Evolutionary conservation across 345 rosid species (phyloP), one percentile per base, ranked within the genome.

Genomic region (Linum trigynum): DNA sequence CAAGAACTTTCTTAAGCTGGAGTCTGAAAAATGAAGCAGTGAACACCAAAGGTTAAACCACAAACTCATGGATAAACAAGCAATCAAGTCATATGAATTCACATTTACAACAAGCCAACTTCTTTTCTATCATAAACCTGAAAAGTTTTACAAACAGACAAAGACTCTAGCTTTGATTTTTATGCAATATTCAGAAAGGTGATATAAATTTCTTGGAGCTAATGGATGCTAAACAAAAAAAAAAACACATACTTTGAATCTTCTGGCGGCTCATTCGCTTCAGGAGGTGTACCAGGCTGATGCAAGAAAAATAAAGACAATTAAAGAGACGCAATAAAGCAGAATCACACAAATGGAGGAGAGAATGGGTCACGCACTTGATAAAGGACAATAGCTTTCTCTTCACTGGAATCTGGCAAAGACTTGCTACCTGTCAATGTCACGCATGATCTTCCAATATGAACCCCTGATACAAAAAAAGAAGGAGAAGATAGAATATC

Each of bases 381-480:
- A 76, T 85, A 94, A 69, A 94, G 85, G 69, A 90, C 91, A 68
- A 94, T 85, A 66, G 99, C 97, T 81, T 85, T 94, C 79, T 90
- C 94, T 68, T 88, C 95, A 10, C 56, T 78, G 59, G 78, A 63
- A 60, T 83, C 83, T 65, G 69, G 67, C 45, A 76, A 59, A 61
- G 80, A 70, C 73, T 71, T 80, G 66, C 69, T 72, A 50, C 88
- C 95, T 90, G 86, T 70, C 61, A 66, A 5, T 10, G 36, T 55
- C 32, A 10, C 4, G 3, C 9, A 57, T 2, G 39, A 35, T 59
- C 5, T 59, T 23, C 38, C 32, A 59, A 59, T 63, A 62, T 55
- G 67, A 70, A 66, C 5, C 62, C 55, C 32, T 23, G 32, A 23
- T 23, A 68, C 57, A 36, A 42, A 59, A 67, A 58, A 66, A 40